Conservation (phyloP, 768 basidiomycete species). For the Kwoniella botswanensis region DNA sequence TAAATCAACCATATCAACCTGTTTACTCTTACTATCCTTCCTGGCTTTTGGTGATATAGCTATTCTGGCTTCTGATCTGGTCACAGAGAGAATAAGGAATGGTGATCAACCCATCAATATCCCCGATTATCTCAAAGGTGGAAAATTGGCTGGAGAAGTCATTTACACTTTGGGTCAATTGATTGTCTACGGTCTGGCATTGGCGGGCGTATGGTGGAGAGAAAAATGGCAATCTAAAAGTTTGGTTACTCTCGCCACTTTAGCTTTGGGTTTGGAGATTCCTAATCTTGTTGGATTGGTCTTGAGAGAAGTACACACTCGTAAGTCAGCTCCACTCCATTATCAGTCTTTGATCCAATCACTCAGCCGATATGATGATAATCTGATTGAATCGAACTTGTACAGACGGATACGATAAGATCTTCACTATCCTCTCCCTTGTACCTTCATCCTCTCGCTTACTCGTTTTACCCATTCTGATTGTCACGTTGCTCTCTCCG, state of each 20-base stretch:
- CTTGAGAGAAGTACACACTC: constrained; percentile 30
- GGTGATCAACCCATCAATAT: constrained; percentile 8
- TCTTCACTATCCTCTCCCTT: constrained; percentile 62
- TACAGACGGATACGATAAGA: constrained; percentile 31
- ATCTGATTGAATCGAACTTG: not conserved
- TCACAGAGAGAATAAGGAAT: constrained; percentile 72
- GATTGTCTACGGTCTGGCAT: constrained; percentile 38
- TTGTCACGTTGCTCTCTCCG: constrained; percentile 69
- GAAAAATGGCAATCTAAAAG: constrained; percentile 39
- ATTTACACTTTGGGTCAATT: constrained; percentile 46
- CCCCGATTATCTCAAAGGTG: constrained; percentile 8
- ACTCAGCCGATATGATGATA: not conserved
- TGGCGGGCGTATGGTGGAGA: constrained; percentile 40
- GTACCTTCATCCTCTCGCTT: constrained; percentile 41
- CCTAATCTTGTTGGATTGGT: constrained; percentile 43
- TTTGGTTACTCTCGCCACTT: constrained; percentile 31
- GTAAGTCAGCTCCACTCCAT: constrained; percentile 35
- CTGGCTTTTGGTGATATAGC: constrained; percentile 80
- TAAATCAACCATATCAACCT: constrained; percentile 71
- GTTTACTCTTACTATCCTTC: constrained; percentile 72
- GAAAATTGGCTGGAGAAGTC: constrained; percentile 25
- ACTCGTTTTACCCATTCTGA: constrained; percentile 46
- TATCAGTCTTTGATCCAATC: not conserved
- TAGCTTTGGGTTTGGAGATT: constrained; percentile 40
- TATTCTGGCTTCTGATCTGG: constrained; percentile 69